Base-by-base conservation (phyloP, 495 filamentous ascomycete species). In the Rostrohypoxylon terebratum region DNA sequence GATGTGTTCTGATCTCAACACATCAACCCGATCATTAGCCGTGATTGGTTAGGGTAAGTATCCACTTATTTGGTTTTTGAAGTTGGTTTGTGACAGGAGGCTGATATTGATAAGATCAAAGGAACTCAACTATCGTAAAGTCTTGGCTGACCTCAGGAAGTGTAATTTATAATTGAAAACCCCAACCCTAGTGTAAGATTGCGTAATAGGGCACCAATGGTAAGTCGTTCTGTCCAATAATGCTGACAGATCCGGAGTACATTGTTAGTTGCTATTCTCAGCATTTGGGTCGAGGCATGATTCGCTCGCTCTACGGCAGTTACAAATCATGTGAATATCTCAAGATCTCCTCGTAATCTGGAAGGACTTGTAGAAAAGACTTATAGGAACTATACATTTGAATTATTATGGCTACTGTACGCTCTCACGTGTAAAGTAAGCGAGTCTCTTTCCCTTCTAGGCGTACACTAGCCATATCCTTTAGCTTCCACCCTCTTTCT, bases 71-170 rank as follows among this genome's bases (percentile, higher is more conserved):
- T n/a, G n/a, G n/a, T n/a, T n/a, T n/a, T n/a, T n/a, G n/a, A n/a
- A n/a, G n/a, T n/a, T n/a, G n/a, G n/a, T n/a, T n/a, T n/a, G n/a
- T n/a, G n/a, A n/a, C n/a, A n/a, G 20, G n/a, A 20, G 51, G 59
- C 50, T 45, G 45, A 25, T 57, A 57, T 63, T 53, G 16, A 59
- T 68, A 61, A 68, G 31, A 61, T 34, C 1, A 21, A n/a, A 50
- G 20, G 10, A 25, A 16, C 36, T 11, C 25, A 48, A 31, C 28
- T 20, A 8, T 25, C 36, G 21, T 38, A 16, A 28, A 4, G 48
- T 47, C 33, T 28, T 21, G 28, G 59, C 66, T 69, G 36, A 69
- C 59, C 48, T 69, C 59, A 69, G 58, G 10, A 11, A 55, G 51
- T 20, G 36, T 7, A 45, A 42, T n/a, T 40, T 54, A 20, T 23